Conservation (phyloP, 1,284 basidiomycete species). For the Sporisorium graminicola region DNA sequence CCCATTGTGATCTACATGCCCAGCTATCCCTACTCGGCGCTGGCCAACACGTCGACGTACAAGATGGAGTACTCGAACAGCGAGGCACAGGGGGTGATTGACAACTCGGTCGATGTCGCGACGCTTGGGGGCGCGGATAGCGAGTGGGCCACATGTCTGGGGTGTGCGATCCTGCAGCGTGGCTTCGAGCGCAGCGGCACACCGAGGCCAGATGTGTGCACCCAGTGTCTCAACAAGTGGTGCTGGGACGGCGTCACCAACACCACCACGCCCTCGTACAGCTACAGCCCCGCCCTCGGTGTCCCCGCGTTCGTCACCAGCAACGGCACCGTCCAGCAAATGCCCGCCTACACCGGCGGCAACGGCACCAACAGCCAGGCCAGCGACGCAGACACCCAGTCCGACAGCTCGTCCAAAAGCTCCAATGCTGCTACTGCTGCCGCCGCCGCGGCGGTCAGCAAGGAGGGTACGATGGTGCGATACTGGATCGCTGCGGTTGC, state of each 20-base stretch:
- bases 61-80: slow-evolving; percentile 68
- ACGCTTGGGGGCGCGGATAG: slow-evolving; percentile 58
- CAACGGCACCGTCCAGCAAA: slow-evolving; percentile 35
- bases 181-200: slow-evolving; percentile 55
- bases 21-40: slow-evolving; percentile 71
- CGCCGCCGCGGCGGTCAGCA: slow-evolving; percentile 2
- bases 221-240: slow-evolving; percentile 57
- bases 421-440: not conserved
- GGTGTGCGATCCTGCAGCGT: slow-evolving; percentile 61
- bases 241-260: slow-evolving; percentile 67
- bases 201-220: slow-evolving; percentile 51
- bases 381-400: slow-evolving; percentile 9
- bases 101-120: slow-evolving; percentile 64
- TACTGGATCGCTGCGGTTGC: not conserved
- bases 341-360: slow-evolving; percentile 59
- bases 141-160: slow-evolving; percentile 62
- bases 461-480: too few relatives aligned
- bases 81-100: slow-evolving; percentile 57
- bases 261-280: slow-evolving; percentile 34
- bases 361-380: slow-evolving; percentile 52
- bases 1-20: slow-evolving; percentile 72
- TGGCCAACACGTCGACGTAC: slow-evolving; percentile 62
- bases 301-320: slow-evolving; percentile 56
- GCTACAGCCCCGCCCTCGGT: slow-evolving; percentile 62
- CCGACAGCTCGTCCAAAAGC: not conserved